Evolutionary conservation across 108 stramenopile genomes (phyloP).

Genomic region (Cyclotella sp.): DNA sequence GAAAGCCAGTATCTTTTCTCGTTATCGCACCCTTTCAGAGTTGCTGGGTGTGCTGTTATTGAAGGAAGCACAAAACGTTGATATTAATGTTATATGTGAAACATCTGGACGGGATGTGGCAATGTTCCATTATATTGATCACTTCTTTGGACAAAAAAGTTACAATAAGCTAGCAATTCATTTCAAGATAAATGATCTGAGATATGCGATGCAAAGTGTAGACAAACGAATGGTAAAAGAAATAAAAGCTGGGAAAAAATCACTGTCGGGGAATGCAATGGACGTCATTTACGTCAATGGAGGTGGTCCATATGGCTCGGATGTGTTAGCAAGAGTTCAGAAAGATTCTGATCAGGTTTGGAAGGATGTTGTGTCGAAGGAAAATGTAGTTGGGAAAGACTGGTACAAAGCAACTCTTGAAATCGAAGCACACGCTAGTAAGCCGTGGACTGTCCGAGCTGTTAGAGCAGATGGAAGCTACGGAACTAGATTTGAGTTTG

Average conservation of each 20-base stretch:
- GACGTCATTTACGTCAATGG: conserved; percentile 79
- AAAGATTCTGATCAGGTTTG: conserved; percentile 79
- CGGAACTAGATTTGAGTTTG: conserved; percentile 67
- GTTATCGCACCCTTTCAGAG: conserved; percentile 85
- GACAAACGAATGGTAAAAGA: conserved; percentile 84
- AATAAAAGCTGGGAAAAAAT: conserved; percentile 66
- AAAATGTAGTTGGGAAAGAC: conserved; percentile 56
- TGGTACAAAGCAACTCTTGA: conserved; percentile 84
- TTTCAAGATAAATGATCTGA: conserved; percentile 84
- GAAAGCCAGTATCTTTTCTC: conserved; percentile 88
- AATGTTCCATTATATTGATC: conserved; percentile 88
- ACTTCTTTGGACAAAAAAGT: conserved; percentile 62
- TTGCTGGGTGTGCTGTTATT: conserved; percentile 75
- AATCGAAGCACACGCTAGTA: conserved; percentile 62
- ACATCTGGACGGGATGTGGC: conserved; percentile 86
- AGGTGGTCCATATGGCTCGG: conserved; percentile 89
- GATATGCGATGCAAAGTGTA: conserved; percentile 70
- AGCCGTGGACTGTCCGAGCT: conserved; percentile 84
- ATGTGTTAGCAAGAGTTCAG: conserved; percentile 77
- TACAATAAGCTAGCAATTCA: conserved; percentile 88
- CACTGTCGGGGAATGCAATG: conserved; percentile 51
- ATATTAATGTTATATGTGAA: conserved; percentile 83
- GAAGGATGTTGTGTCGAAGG: conserved; percentile 53
- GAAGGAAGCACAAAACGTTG: conserved; percentile 61
- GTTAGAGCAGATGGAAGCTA: conserved; percentile 73